Base-by-base conservation (phyloP, 2,329 filamentous ascomycete species). In the Nemania diffusa region DNA sequence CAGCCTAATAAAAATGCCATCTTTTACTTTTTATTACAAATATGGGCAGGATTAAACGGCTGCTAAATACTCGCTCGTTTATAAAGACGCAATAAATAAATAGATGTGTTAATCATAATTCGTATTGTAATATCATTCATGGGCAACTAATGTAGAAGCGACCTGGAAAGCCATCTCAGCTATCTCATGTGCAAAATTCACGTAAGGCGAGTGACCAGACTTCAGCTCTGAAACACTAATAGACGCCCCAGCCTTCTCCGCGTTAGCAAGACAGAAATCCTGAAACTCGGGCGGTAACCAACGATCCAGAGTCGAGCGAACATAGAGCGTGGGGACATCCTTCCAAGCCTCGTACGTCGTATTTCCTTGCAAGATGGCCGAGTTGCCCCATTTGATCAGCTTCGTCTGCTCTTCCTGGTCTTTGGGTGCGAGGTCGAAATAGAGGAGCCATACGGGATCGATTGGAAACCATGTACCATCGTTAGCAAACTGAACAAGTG, bases 321-420 rank as follows among this genome's bases (percentile, higher is more conserved):
- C 34, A 59, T 65, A 65, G 0, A 58, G 44, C 5, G 55, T 60
- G 22, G 62, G 34, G 44, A 50, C 32, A 17, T 60, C 62, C 9
- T 27, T 55, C 62, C 62, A 65, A 1, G 62, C 62, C 22, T 44
- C 62, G 22, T 65, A 65, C 8, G 55, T 60, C 27, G 46, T 26
- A 13, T 44, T 57, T 32, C 22, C 50, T 11, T 5, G 7, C 34
- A 55, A 40, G 22, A 53, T 53, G 17, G 27, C 59, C n/a, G n/a
- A n/a, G 32, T 55, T 62, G 20, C 48, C 48, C 44, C 26, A 48
- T 22, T 48, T 48, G n/a, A 48, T 7, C 7, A 48, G 22, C 44
- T 48, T 24, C 44, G 44, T 48, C 44, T 48, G 44, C 44, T 48
- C 44, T 48, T 48, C 22, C 44, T 48, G 44, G 44, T 48, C 44